phyloP scores from a whole-genome alignment of 2,329 filamentous ascomycete species.

The Nothophaeocryptopus gaeumannii region DNA sequence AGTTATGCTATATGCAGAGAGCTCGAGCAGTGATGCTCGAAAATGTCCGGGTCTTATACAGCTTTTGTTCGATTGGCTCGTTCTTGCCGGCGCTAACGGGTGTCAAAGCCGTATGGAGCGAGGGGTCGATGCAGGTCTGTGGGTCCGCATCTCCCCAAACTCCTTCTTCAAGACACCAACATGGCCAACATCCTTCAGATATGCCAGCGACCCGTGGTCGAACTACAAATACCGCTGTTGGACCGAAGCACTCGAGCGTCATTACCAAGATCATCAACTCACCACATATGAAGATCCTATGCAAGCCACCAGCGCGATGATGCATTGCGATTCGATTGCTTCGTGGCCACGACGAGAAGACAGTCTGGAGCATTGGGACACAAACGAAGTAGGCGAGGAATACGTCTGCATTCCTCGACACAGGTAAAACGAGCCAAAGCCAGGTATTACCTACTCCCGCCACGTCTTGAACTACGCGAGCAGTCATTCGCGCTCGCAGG shows the following conservation, averaged over 20 bases:
- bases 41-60: too few species aligned
- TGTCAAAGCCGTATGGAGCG: too few species aligned
- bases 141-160: too few species aligned
- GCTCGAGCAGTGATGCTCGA: too few species aligned
- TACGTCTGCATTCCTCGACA: slow-evolving; percentile 1
- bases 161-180: too few species aligned
- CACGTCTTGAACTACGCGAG: slow-evolving; percentile 5
- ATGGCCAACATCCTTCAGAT: too few species aligned
- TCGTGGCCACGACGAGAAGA: slow-evolving; percentile 10
- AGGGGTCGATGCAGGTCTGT: too few species aligned
- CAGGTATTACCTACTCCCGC: slow-evolving; percentile 3
- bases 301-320: slow-evolving; percentile 11
- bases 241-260: neutral
- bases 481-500: slow-evolving; percentile 6
- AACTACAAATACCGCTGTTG: slow-evolving; percentile 3
- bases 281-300: slow-evolving; percentile 2
- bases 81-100: too few species aligned
- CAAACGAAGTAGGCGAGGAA: neutral
- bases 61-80: too few species aligned
- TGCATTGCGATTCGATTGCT: slow-evolving; percentile 10
- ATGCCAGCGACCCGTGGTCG: slow-evolving; percentile 4
- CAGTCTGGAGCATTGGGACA: slow-evolving; percentile 2
- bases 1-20: neutral
- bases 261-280: neutral
- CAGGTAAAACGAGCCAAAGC: neutral